These are phyloP conservation scores for Penicilliopsis zonata DNA, from an alignment of 495 filamentous ascomycete species.

Conservation along the genomic window DNA sequence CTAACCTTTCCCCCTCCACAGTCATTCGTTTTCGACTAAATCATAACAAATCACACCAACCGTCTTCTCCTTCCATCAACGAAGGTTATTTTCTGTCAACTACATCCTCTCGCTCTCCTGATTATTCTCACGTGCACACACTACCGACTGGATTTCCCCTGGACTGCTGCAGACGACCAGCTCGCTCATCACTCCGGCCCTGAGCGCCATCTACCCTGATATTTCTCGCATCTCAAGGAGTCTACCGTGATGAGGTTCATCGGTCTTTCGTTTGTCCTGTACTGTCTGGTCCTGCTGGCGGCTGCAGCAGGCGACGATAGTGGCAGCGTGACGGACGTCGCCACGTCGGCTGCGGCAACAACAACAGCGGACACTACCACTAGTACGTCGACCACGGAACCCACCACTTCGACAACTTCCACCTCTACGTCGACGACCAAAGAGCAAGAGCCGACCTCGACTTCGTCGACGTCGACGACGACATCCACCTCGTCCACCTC, in stretches of 20 bases:
- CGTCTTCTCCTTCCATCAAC: neutral
- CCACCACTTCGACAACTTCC: slow-evolving; percentile 9
- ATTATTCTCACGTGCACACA: neutral
- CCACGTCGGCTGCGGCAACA: slow-evolving; percentile 5
- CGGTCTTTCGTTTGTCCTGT: slow-evolving; percentile 22
- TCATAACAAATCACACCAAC: neutral
- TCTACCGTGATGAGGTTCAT: slow-evolving; percentile 24
- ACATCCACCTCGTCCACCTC: slow-evolving; percentile 1
- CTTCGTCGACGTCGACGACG: slow-evolving; percentile 5
- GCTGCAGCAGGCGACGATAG: slow-evolving; percentile 18
- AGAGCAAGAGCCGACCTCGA: neutral
- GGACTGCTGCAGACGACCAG: no score
- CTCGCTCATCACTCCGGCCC: no score
- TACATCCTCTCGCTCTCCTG: neutral
- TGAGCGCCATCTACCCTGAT: slow-evolving; percentile 2
- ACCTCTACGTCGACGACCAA: slow-evolving; percentile 6
- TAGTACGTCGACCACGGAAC: slow-evolving; percentile 5
- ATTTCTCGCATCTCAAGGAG: neutral
- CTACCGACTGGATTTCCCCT: no score
- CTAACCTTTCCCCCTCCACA: slow-evolving; percentile 4
- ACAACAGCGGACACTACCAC: slow-evolving; percentile 11
- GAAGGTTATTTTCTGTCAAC: neutral
- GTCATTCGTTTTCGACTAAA: slow-evolving; percentile 1
- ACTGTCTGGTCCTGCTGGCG: slow-evolving; percentile 26
- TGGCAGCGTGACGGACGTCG: slow-evolving; percentile 10